Conservation (phyloP, 2,329 filamentous ascomycete genomes). For the Alternaria burnsii region DNA sequence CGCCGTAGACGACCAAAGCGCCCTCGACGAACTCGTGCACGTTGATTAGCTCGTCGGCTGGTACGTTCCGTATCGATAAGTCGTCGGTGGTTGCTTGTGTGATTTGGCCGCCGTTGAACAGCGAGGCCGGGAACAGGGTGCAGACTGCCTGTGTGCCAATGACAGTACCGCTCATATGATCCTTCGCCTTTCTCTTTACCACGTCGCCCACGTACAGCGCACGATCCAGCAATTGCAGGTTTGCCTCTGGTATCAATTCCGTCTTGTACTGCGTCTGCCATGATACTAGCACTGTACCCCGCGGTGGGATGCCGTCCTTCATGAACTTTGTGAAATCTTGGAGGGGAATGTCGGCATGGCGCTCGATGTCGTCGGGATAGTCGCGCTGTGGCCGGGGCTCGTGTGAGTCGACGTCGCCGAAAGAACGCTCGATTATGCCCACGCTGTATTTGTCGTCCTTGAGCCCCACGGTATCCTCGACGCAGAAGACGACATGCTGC, state of each 20-base stretch:
- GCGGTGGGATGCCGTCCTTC: conserved; percentile 58
- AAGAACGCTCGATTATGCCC: conserved; percentile 56
- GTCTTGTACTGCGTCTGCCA: conserved; percentile 56
- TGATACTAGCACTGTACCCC: conserved; percentile 61
- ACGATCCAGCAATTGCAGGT: conserved; percentile 63
- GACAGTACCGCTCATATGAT: conserved; percentile 64
- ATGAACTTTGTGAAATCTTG: conserved; percentile 52
- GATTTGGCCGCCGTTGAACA: conserved; percentile 36
- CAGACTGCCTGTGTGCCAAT: conserved; percentile 59
- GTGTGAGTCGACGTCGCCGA: conserved; percentile 57
- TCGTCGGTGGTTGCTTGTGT: conserved; percentile 39
- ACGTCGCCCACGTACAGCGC: conserved; percentile 63
- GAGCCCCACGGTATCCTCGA: conserved; percentile 55
- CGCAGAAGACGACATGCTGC: conserved; percentile 44
- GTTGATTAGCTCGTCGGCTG: conserved; percentile 56
- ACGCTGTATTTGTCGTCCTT: conserved; percentile 51
- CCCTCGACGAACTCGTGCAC: conserved; percentile 59
- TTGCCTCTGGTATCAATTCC: conserved; percentile 53
- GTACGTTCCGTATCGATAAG: conserved; percentile 52
- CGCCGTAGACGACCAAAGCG: conserved; percentile 62
- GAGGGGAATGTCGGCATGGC: conserved; percentile 43
- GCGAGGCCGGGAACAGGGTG: conserved; percentile 51
- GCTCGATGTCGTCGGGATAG: conserved; percentile 49
- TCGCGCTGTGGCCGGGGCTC: conserved; percentile 54
- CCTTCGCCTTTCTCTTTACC: conserved; percentile 60